These are phyloP conservation scores for Prunus dulcis DNA, from an alignment of 306 rosid species.

Conservation along the genomic window DNA sequence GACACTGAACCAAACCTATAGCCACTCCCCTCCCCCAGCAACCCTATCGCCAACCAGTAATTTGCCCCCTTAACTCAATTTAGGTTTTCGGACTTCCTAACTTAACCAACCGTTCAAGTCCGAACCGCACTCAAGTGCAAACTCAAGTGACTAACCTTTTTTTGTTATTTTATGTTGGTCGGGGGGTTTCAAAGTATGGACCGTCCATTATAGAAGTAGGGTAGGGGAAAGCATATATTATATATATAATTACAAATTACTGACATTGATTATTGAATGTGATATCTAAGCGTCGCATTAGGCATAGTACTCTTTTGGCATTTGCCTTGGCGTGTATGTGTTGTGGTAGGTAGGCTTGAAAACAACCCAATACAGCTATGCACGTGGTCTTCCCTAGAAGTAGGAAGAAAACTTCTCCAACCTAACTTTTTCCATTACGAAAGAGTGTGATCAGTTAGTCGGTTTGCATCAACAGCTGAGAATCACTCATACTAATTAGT, in stretches of 20 bases:
- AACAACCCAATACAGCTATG: not conserved
- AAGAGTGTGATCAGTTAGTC: too few relatives aligned
- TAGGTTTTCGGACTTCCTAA: not conserved
- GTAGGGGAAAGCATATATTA: not conserved
- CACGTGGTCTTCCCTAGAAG: slow-evolving; percentile 16
- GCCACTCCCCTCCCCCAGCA: too few relatives aligned
- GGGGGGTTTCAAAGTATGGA: not conserved
- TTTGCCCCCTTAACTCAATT: too few relatives aligned
- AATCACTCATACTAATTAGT: too few relatives aligned
- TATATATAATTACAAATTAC: not conserved
- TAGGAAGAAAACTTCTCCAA: not conserved
- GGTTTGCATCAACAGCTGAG: too few relatives aligned
- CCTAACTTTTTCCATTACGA: not conserved
- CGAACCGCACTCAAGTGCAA: not conserved
- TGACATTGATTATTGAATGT: not conserved
- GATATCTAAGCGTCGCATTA: not conserved
- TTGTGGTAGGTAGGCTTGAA: not conserved
- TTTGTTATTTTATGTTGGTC: not conserved
- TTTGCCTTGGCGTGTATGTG: not conserved
- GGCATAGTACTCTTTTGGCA: not conserved
- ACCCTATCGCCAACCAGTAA: too few relatives aligned
- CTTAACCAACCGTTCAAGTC: not conserved
- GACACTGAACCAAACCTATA: too few relatives aligned
- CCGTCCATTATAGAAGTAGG: not conserved
- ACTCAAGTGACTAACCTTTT: not conserved